Conservation (phyloP, 345 rosid genomes). For the Rhodomyrtus tomentosa region DNA sequence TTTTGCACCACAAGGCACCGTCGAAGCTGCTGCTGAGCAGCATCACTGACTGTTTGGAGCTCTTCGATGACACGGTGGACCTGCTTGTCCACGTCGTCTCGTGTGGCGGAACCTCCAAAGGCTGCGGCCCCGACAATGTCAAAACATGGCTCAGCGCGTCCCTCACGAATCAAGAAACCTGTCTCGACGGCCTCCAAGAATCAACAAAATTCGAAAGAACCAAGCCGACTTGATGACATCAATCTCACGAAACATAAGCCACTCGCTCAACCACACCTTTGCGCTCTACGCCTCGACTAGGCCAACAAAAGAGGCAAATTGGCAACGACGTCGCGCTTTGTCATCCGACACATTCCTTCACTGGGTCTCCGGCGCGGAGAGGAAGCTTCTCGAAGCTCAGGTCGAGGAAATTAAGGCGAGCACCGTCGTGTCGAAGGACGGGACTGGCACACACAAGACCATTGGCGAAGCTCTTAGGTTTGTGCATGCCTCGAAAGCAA, state of each 20-base stretch:
- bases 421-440: background rate
- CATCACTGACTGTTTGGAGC: background rate
- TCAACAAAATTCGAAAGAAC: background rate
- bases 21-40: background rate
- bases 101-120: background rate
- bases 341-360: background rate
- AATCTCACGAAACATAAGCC: background rate
- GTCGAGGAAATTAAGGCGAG: background rate
- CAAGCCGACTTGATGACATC: background rate
- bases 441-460: background rate
- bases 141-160: background rate
- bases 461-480: background rate
- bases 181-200: background rate
- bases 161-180: slow-evolving; percentile 1
- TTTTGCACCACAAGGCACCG: background rate
- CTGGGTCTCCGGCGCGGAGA: slow-evolving; percentile 3
- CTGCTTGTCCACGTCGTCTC: background rate
- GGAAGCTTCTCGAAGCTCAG: slow-evolving; percentile 1
- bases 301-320: background rate
- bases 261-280: background rate
- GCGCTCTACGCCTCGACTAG: background rate
- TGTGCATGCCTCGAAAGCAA: background rate
- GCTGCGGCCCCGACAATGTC: background rate
- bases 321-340: background rate
- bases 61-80: background rate